Conservation (phyloP, 768 basidiomycete species). For the Tricholoma flavovirens region DNA sequence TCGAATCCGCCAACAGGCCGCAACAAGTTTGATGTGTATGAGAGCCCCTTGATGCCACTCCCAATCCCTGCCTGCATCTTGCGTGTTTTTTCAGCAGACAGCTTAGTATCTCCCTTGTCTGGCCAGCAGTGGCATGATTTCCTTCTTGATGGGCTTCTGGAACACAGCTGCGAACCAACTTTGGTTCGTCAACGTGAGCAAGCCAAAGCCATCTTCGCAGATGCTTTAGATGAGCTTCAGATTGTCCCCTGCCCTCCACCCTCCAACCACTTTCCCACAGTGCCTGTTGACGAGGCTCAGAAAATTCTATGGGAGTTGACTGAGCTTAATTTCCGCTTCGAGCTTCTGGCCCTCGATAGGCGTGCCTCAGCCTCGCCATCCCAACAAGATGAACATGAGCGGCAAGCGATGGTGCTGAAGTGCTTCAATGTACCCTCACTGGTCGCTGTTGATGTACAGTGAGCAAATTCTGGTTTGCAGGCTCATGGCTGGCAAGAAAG, state of each 20-base stretch:
- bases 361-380: neutral
- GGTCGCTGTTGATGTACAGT: no score
- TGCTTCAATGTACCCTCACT: no score
- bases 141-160: neutral
- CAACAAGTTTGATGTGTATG: neutral
- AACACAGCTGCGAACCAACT: neutral
- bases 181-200: neutral
- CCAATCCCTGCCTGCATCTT: neutral
- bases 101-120: neutral
- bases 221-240: no score
- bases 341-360: neutral
- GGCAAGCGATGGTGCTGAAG: conserved; percentile 6
- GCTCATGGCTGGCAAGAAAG: no score
- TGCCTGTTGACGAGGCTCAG: no score
- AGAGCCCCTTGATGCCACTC: neutral
- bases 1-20: neutral
- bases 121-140: neutral
- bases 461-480: no score
- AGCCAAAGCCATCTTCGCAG: neutral
- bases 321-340: neutral
- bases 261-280: no score
- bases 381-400: neutral
- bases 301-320: neutral
- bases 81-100: neutral
- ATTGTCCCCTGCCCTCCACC: no score